phyloP scores from a whole-genome alignment of 768 basidiomycete genomes.

The Trichaptum fuscoviolaceum region DNA sequence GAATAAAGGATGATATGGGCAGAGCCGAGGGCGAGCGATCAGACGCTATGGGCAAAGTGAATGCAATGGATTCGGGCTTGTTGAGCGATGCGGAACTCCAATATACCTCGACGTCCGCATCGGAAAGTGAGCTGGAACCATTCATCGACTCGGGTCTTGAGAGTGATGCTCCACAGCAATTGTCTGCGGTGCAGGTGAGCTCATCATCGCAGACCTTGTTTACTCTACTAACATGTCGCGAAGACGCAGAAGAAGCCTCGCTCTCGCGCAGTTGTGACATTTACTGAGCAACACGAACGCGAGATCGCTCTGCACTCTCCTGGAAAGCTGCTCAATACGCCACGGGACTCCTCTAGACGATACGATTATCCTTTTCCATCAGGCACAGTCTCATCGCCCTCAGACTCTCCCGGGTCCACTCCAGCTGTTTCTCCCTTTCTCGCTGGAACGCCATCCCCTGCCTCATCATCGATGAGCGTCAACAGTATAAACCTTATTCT shows the following conservation, averaged over 20 bases:
- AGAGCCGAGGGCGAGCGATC: neutral
- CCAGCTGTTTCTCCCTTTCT: neutral
- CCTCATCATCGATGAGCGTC: neutral
- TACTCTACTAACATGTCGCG: neutral
- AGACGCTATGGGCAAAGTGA: neutral
- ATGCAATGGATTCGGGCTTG: neutral
- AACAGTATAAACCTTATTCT: neutral
- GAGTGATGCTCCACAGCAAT: neutral
- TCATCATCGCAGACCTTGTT: neutral
- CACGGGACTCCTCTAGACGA: neutral
- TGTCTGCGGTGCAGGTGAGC: neutral
- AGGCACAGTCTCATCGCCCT: neutral
- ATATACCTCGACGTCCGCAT: neutral
- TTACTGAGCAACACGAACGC: neutral
- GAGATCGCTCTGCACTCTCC: neutral
- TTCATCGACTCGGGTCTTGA: neutral
- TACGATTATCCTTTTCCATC: neutral
- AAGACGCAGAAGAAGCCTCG: neutral
- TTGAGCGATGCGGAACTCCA: neutral
- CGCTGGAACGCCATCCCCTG: neutral
- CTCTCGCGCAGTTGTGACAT: neutral
- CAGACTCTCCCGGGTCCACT: neutral
- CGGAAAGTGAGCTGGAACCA: neutral
- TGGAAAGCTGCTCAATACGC: neutral
- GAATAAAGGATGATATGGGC: neutral